A percentile compares a stretch with the other conserved stretches of the same genome.
Conservation (phyloP, 179 eudicot species). For the Gypsophila paniculata region DNA sequence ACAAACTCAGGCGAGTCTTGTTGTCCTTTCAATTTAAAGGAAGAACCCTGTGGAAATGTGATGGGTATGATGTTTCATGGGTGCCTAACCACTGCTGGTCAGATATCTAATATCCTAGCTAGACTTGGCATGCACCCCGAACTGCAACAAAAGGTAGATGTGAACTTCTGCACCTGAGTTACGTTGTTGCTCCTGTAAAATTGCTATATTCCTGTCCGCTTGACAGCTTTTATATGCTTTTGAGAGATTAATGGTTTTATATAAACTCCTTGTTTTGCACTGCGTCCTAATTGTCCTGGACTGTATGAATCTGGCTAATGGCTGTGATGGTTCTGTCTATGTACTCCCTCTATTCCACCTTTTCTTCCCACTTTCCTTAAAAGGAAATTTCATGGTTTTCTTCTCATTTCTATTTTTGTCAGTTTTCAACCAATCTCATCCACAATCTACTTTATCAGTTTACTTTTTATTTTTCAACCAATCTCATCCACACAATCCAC, state of each 20-base stretch:
- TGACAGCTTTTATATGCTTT: slow-evolving; percentile 2
- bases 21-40: slow-evolving; percentile 29
- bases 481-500: too few relatives aligned
- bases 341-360: too few relatives aligned
- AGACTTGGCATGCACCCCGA: slow-evolving; percentile 45
- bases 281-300: not conserved
- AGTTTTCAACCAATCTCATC: too few relatives aligned
- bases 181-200: not conserved
- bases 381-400: too few relatives aligned
- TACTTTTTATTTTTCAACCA: too few relatives aligned
- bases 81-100: slow-evolving; percentile 47
- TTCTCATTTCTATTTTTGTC: too few relatives aligned
- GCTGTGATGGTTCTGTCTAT: not conserved
- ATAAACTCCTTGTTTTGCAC: not conserved
- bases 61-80: slow-evolving; percentile 59
- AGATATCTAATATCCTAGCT: slow-evolving; percentile 41
- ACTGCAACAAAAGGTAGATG: slow-evolving; percentile 44
- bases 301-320: not conserved
- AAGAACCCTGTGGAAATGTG: slow-evolving; percentile 43
- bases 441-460: too few relatives aligned
- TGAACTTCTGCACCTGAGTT: not conserved
- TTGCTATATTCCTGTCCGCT: not conserved
- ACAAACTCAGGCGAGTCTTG: slow-evolving; percentile 21
- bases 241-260: slow-evolving; percentile 4
- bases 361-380: too few relatives aligned